A percentile compares a stretch with the other conserved stretches of the same genome.
Conservation (phyloP, 192 early-diverging fungal genomes). For the Rhizoclosmatium globosum region DNA sequence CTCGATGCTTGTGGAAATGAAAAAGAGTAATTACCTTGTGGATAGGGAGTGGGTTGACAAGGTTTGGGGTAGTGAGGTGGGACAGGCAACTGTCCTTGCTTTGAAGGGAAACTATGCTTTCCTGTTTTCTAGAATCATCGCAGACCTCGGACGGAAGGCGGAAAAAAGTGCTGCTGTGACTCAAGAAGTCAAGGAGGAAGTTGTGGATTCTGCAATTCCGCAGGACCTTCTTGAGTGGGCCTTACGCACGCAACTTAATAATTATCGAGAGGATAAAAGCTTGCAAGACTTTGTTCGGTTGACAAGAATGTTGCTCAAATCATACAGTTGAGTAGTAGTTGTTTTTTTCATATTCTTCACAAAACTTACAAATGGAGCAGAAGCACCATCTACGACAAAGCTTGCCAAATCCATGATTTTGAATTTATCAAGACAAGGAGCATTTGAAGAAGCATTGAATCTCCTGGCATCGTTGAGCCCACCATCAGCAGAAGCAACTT, state of each 20-base stretch:
- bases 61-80: background rate
- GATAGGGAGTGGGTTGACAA: background rate
- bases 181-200: background rate
- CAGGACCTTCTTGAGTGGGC: background rate
- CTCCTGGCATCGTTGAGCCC: constrained; percentile 21
- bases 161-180: background rate
- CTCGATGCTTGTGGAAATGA: background rate
- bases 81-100: background rate
- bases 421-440: no score
- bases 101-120: background rate
- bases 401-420: no score
- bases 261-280: background rate
- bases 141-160: background rate
- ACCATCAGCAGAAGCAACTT: background rate
- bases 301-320: background rate
- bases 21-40: background rate
- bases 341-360: background rate
- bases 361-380: no score
- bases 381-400: no score
- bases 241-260: background rate
- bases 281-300: background rate
- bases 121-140: background rate
- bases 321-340: constrained; percentile 19
- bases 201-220: background rate
- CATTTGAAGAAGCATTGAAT: background rate